Conservation (phyloP, 768 basidiomycete genomes). For the Tricholoma sp. region DNA sequence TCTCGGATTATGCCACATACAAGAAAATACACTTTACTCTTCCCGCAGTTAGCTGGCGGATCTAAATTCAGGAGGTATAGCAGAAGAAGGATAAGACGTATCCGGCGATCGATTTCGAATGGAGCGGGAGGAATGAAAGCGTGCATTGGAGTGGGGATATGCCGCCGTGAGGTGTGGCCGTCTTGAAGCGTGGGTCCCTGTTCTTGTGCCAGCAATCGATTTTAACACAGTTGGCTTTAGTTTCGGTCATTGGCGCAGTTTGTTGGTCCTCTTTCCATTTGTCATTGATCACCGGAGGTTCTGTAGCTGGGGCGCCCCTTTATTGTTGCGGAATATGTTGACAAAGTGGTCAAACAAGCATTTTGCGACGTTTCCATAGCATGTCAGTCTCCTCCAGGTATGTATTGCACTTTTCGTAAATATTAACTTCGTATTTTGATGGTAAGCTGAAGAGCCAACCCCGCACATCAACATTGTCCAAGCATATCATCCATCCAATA, state of each 20-base stretch:
- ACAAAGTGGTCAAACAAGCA: conserved; percentile 59
- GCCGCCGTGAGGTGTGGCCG: too few relatives aligned
- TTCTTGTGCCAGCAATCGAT: too few relatives aligned
- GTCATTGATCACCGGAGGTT: too few relatives aligned
- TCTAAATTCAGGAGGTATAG: conserved; percentile 65
- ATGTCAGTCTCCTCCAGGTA: conserved; percentile 40
- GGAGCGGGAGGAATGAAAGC: conserved; percentile 65
- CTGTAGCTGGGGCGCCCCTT: too few relatives aligned
- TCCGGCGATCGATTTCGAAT: conserved; percentile 69
- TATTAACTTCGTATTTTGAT: too few relatives aligned
- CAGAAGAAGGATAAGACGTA: conserved; percentile 66
- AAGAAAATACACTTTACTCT: conserved; percentile 63
- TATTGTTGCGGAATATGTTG: conserved; percentile 62
- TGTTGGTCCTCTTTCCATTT: too few relatives aligned
- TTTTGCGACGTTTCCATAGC: conserved; percentile 67
- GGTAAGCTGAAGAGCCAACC: too few relatives aligned
- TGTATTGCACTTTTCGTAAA: not conserved
- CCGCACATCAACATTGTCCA: too few relatives aligned
- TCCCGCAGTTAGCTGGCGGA: conserved; percentile 64
- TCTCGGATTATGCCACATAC: conserved; percentile 73
- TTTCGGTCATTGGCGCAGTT: too few relatives aligned
- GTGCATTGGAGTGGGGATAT: conserved; percentile 75
- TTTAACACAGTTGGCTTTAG: too few relatives aligned
- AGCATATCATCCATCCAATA: too few relatives aligned
- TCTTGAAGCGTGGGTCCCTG: too few relatives aligned